These are phyloP conservation scores for Candida krabiensis DNA, from an alignment of 805 yeast species.

Conservation along the genomic window DNA sequence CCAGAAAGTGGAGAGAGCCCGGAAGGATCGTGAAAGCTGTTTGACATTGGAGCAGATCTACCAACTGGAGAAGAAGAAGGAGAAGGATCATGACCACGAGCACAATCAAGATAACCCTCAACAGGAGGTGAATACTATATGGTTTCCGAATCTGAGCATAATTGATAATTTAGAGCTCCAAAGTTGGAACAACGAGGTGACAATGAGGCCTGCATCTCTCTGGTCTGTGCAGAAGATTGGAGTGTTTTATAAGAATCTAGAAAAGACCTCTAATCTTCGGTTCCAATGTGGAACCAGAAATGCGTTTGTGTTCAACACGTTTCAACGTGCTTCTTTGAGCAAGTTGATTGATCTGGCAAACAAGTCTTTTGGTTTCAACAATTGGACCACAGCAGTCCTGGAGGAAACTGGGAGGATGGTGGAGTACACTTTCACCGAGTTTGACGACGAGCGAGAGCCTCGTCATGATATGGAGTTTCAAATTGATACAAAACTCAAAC, in stretches of 20 bases:
- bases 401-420: conserved; percentile 19
- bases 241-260: conserved; percentile 16
- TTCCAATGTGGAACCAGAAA: conserved; percentile 7
- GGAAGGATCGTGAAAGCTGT: conserved; percentile 1
- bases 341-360: conserved; percentile 41
- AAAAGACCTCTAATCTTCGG: conserved; percentile 15
- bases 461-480: conserved; percentile 19
- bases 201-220: conserved; percentile 22
- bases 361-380: conserved; percentile 49
- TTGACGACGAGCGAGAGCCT: conserved; percentile 20
- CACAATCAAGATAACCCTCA: not conserved
- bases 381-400: conserved; percentile 46
- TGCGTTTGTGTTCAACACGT: conserved; percentile 10
- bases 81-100: not conserved
- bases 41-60: conserved; percentile 9
- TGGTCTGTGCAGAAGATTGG: conserved; percentile 28
- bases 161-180: conserved; percentile 28
- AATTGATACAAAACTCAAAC: conserved; percentile 35
- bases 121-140: conserved; percentile 4
- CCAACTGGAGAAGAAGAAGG: not conserved
- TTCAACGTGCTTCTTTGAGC: conserved; percentile 20
- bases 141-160: conserved; percentile 20
- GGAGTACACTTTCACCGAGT: conserved; percentile 9
- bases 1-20: conserved; percentile 1
- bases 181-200: conserved; percentile 16